These are phyloP conservation scores for Trichomonas gallinae DNA, from an alignment of 208 protist species.

Conservation along the genomic window DNA sequence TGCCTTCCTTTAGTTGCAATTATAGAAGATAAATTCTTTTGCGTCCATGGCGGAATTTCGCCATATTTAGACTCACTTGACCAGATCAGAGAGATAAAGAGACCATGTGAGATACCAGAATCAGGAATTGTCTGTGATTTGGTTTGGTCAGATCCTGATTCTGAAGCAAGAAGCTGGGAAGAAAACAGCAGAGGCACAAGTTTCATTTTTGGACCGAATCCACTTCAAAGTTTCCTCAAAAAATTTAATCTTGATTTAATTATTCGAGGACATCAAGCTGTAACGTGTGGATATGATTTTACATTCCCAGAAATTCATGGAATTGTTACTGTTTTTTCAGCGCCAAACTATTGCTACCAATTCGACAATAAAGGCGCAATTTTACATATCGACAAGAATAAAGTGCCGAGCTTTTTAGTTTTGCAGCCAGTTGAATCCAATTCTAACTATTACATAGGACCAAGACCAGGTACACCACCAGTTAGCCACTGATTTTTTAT, in stretches of 20 bases:
- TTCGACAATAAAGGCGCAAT: background rate
- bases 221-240: background rate
- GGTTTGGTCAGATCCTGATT: constrained; percentile 40
- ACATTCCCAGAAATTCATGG: background rate
- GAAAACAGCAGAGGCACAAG: background rate
- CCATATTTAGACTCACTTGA: constrained; percentile 60
- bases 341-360: constrained; percentile 14
- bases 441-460: background rate
- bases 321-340: background rate
- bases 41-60: constrained; percentile 65
- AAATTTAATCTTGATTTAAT: background rate
- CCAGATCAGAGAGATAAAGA: constrained; percentile 63
- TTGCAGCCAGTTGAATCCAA: background rate
- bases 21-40: constrained; percentile 49
- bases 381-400: background rate
- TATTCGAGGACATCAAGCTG: background rate
- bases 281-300: background rate
- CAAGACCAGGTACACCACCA: background rate
- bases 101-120: constrained; percentile 77
- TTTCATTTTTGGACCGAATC: background rate
- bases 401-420: background rate
- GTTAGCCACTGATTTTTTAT: background rate
- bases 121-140: constrained; percentile 92
- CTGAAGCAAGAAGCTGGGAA: background rate
- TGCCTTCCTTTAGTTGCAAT: constrained; percentile 88